phyloP scores from a whole-genome alignment of 2,329 filamentous ascomycete species.

The Coleophoma eucalyptorum region DNA sequence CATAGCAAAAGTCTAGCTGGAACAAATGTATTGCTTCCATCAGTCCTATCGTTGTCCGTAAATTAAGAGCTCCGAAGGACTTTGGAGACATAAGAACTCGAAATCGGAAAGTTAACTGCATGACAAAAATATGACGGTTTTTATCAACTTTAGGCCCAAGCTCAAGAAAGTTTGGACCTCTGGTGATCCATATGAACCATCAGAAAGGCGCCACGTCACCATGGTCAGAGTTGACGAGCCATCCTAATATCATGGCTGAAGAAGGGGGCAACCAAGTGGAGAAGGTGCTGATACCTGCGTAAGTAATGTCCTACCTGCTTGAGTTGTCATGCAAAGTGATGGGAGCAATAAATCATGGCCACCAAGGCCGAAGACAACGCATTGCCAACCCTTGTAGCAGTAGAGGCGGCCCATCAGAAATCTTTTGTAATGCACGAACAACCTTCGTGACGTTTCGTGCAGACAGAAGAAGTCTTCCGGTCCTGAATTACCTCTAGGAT shows the following conservation, averaged over 20 bases:
- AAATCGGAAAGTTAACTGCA: constrained; percentile 3
- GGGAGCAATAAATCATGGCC: constrained; percentile 14
- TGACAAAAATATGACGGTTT: constrained; percentile 15
- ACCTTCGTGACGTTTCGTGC: no score
- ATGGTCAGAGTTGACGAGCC: constrained; percentile 17
- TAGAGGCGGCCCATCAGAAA: no score
- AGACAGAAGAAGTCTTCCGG: no score
- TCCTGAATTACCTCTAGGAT: no score
- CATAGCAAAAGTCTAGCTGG: background rate
- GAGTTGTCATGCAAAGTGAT: constrained; percentile 21
- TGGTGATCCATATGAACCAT: constrained; percentile 18
- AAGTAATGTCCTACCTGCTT: constrained; percentile 15
- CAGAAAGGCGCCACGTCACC: constrained; percentile 27
- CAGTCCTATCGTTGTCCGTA: background rate
- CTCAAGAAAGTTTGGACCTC: constrained; percentile 12
- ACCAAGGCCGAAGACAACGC: constrained; percentile 23
- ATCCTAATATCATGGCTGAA: constrained; percentile 15
- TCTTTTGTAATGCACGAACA: no score
- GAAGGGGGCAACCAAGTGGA: constrained; percentile 16
- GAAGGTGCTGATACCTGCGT: constrained; percentile 19
- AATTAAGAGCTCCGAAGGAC: no score
- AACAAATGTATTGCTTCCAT: background rate
- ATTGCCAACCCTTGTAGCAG: constrained; percentile 13
- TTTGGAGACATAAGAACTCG: no score
- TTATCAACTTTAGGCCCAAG: constrained; percentile 8